Base-by-base conservation (phyloP, 73 alveolate species). In the Stentor coeruleus region DNA sequence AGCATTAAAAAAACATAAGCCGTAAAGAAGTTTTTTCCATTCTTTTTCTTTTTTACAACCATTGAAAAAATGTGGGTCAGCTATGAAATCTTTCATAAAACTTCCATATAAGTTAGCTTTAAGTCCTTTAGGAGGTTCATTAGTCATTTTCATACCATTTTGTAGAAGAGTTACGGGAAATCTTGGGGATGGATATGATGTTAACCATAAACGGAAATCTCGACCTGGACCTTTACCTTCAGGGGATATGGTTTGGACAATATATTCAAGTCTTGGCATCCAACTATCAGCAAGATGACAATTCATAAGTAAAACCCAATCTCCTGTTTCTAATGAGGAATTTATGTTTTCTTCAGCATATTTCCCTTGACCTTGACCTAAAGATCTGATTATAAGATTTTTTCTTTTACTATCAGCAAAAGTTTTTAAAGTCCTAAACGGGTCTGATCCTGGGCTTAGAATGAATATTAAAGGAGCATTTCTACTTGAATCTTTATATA, bases 401-500 rank as follows among this genome's bases (percentile, higher is more conserved):
- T 96, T 96, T 83, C 92, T 86, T 86, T 93, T 97, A 3, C 98
- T 97, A 39, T 94, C 97, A 0, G 99, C 98, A 72, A 95, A 96
- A 80, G 94, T 97, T 73, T 88, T 89, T 14, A 98, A 89, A 85
- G 91, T 90, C 88, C 94, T 94, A 39, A 96, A 94, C 2, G 99
- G 99, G 81, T 98, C 99, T 11, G 99, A 90, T 37, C 99, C 99
- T 28, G 99, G 99, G 4, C 99, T 96, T n/a, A 97, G 94, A 42
- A 98, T 98, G 93, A 98, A 98, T 41, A 98, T 95, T 77, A 98
- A 87, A 2, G 99, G 99, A 2, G 99, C 94, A 38, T 91, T 90
- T 76, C 91, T 81, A 81, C 59, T 77, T 38, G 99, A 96, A 81
- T 97, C 99, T 74, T 91, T 88, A 83, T 95, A 98, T 55, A 97